These are phyloP conservation scores for Dendrothele bispora DNA, from an alignment of 768 basidiomycete species.

Conservation along the genomic window DNA sequence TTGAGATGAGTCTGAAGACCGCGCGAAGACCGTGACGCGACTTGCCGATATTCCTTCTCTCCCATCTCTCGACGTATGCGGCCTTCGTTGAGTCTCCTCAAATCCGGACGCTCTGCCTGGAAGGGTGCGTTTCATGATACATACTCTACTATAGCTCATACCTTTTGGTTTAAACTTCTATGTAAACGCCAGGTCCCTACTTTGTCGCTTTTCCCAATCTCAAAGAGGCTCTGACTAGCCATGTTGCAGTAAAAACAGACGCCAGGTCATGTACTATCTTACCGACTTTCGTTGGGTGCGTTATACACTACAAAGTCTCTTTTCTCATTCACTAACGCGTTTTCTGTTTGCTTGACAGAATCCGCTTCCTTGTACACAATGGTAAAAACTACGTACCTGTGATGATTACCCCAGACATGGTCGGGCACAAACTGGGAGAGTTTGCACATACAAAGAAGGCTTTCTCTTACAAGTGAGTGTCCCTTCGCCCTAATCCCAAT, in stretches of 20 bases:
- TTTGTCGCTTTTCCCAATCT: constrained; percentile 93
- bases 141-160: background rate
- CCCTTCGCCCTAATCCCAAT: background rate
- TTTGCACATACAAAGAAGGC: constrained; percentile 88
- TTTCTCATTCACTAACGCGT: background rate
- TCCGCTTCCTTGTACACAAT: constrained; percentile 92
- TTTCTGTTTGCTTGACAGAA: constrained; percentile 42
- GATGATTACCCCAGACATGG: constrained; percentile 92
- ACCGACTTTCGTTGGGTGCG: constrained; percentile 94
- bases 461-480: constrained; percentile 80
- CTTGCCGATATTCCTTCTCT: too few relatives aligned
- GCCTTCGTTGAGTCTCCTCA: constrained; percentile 57
- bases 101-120: constrained; percentile 77
- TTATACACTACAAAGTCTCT: background rate
- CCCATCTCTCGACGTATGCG: too few relatives aligned
- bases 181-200: constrained; percentile 70
- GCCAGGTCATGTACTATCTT: constrained; percentile 90
- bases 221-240: constrained; percentile 74
- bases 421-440: constrained; percentile 97
- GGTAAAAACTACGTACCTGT: constrained; percentile 90
- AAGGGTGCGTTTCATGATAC: constrained; percentile 52
- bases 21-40: too few relatives aligned
- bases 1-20: too few relatives aligned
- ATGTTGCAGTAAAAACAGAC: constrained; percentile 85
- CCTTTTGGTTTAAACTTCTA: background rate